A percentile compares a stretch with the other conserved stretches of the same genome.
Conservation (phyloP, 345 rosid genomes). For the Citrus medica region DNA sequence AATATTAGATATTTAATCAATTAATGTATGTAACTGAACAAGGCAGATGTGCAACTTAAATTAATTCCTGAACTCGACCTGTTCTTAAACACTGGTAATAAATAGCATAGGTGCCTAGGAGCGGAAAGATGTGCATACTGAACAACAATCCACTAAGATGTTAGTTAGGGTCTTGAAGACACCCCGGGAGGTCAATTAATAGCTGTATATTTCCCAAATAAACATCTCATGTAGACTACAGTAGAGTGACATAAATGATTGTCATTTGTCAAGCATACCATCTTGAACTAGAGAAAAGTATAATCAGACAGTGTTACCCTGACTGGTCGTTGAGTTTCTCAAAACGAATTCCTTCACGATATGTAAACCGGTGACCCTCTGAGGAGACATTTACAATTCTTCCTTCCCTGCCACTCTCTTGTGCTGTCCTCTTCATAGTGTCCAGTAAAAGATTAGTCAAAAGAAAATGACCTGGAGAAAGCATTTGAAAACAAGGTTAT, state of each 20-base stretch:
- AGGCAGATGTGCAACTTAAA: background rate
- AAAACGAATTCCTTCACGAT: constrained; percentile 50
- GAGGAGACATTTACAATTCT: constrained; percentile 70
- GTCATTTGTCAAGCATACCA: background rate
- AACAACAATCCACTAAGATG: background rate
- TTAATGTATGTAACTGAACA: background rate
- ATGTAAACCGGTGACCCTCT: constrained; percentile 41
- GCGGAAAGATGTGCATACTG: background rate
- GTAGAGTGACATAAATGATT: background rate
- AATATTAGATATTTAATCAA: background rate
- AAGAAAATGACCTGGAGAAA: constrained; percentile 69
- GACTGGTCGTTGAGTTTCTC: constrained; percentile 58
- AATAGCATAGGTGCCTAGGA: background rate
- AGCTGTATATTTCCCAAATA: background rate
- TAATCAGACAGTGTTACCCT: constrained; percentile 34
- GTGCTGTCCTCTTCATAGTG: constrained; percentile 66
- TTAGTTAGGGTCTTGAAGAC: background rate
- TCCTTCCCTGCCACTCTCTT: constrained; percentile 58
- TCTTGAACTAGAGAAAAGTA: background rate
- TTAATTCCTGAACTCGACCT: background rate
- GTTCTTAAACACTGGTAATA: background rate
- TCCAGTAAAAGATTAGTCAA: constrained; percentile 66
- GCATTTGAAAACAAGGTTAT: constrained; percentile 4
- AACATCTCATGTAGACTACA: background rate
- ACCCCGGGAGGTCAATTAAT: background rate